Evolutionary conservation across 2,329 filamentous ascomycete genomes (phyloP).

Genomic region (Penicillium sp.): DNA sequence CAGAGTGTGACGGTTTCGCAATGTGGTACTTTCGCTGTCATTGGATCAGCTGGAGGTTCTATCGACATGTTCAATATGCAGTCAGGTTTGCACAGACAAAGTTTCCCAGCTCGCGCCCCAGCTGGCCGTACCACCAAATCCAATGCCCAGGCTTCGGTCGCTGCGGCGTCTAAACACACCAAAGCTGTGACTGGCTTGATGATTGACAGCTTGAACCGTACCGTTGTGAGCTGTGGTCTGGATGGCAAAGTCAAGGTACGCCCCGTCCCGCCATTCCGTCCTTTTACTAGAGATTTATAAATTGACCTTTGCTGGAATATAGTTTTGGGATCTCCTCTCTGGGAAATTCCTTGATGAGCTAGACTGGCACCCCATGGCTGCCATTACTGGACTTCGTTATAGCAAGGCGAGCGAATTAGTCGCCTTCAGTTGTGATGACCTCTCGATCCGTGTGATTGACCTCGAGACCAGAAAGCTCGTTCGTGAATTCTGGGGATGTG

Average conservation of each 20-base stretch:
- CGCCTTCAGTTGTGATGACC: slow-evolving; percentile 79
- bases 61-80: slow-evolving; percentile 97
- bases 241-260: slow-evolving; percentile 76
- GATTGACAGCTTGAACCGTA: slow-evolving; percentile 80
- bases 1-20: slow-evolving; percentile 78
- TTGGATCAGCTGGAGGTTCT: slow-evolving; percentile 72
- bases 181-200: slow-evolving; percentile 75
- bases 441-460: slow-evolving; percentile 79
- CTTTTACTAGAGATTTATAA: not conserved
- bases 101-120: slow-evolving; percentile 72
- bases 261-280: not conserved
- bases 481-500: slow-evolving; percentile 80
- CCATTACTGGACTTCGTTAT: slow-evolving; percentile 68
- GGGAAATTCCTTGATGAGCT: slow-evolving; percentile 72
- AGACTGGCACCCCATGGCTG: slow-evolving; percentile 69
- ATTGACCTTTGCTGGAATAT: slow-evolving; percentile 1
- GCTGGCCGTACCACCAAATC: slow-evolving; percentile 49
- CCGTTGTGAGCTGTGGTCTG: slow-evolving; percentile 72
- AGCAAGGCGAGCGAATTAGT: slow-evolving; percentile 76
- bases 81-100: slow-evolving; percentile 77
- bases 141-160: slow-evolving; percentile 27
- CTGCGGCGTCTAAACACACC: slow-evolving; percentile 62
- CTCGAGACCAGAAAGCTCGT: slow-evolving; percentile 83
- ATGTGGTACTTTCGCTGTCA: slow-evolving; percentile 85
- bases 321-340: slow-evolving; percentile 90